Conservation (phyloP, 257 asterid species). For the Anisodus tanguticus region DNA sequence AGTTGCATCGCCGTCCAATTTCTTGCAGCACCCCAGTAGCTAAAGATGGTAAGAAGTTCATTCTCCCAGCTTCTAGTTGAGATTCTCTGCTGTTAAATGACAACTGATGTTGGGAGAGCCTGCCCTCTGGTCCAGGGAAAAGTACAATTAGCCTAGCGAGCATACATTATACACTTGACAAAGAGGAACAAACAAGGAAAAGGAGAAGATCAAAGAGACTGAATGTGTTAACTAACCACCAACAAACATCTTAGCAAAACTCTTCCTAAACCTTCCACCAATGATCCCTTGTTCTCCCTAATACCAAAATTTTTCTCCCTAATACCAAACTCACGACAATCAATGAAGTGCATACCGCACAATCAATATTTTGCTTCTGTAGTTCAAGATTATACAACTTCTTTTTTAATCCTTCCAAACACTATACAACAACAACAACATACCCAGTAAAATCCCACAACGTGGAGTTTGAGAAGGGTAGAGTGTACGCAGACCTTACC, state of each 20-base stretch:
- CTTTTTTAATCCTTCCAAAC: slow-evolving; percentile 23
- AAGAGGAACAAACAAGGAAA: slow-evolving; percentile 16
- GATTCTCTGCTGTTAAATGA: slow-evolving; percentile 50
- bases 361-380: background rate
- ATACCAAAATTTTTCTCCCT: background rate
- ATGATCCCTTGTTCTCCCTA: slow-evolving; percentile 9
- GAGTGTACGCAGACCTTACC: no score
- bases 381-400: background rate
- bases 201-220: background rate
- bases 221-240: background rate
- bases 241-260: background rate
- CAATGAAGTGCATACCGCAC: slow-evolving; percentile 8
- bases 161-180: background rate
- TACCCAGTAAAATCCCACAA: no score
- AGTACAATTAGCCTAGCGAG: slow-evolving; percentile 26
- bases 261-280: background rate
- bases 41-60: slow-evolving; percentile 56
- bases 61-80: slow-evolving; percentile 63
- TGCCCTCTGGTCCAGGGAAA: slow-evolving; percentile 45
- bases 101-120: slow-evolving; percentile 47
- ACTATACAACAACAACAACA: background rate
- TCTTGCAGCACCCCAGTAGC: slow-evolving; percentile 80
- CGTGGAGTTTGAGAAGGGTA: no score
- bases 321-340: background rate
- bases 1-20: slow-evolving; percentile 85